A percentile compares a stretch with the other conserved stretches of the same genome.
These are phyloP conservation scores for Opeltia flavorubescens DNA, from an alignment of 495 filamentous ascomycete genomes.

Conservation along the genomic window DNA sequence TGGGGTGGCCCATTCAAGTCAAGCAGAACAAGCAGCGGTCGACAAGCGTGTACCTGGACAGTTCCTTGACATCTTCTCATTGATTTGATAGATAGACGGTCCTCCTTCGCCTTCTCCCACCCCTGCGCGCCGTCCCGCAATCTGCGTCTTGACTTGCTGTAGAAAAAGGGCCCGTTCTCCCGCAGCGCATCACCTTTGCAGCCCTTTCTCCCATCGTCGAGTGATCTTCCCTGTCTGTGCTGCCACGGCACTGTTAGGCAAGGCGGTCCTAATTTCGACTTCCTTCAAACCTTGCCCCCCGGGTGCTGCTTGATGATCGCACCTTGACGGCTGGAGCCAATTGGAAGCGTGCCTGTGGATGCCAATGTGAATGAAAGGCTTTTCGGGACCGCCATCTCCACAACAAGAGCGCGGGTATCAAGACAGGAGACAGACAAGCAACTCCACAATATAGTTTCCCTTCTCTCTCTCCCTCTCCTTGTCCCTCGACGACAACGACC, in stretches of 20 bases:
- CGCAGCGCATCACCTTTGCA: slow-evolving; percentile 9
- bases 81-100: not conserved
- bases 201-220: slow-evolving; percentile 1
- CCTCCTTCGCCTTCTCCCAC: not conserved
- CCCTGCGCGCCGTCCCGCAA: slow-evolving; percentile 9
- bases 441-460: too few relatives aligned
- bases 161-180: slow-evolving; percentile 10
- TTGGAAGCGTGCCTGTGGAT: not conserved
- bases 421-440: too few relatives aligned
- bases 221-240: not conserved
- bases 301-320: not conserved
- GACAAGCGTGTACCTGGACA: not conserved
- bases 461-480: not conserved
- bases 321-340: not conserved
- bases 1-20: not conserved
- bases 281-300: not conserved
- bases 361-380: not conserved
- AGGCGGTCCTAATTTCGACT: not conserved
- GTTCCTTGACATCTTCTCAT: too few relatives aligned
- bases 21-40: not conserved
- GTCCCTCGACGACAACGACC: not conserved
- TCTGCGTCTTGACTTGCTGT: slow-evolving; percentile 5
- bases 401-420: slow-evolving; percentile 1
- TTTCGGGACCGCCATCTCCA: not conserved
- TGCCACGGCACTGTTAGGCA: slow-evolving; percentile 2